Base-by-base conservation (phyloP, 768 basidiomycete genomes). In the Kwoniella bestiolae region DNA sequence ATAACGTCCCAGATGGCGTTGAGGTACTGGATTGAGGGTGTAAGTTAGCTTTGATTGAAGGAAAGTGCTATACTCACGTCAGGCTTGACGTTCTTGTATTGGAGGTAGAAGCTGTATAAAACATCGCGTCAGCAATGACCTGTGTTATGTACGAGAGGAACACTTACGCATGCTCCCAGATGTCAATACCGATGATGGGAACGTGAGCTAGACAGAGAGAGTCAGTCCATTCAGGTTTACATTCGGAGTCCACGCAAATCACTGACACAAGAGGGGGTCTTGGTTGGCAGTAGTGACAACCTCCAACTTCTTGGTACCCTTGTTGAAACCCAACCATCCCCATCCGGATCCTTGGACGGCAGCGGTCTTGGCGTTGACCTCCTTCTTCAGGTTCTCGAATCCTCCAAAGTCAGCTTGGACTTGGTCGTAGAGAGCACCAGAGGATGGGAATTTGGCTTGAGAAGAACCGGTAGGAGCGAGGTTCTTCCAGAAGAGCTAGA, bases 241-340 rank as follows among this genome's bases (percentile, higher is more conserved):
- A 21, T 18, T n/a, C 14, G 11, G 18, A 11, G 6, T 1, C 1
- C 18, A 28, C 18, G 46, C 8, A 2, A 5, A 55, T 28, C 34
- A 74, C 81, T 62, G 49, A 82, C 81, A 80, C 70, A 92, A 82
- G 55, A 94, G 86, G 56, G 96, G 96, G 80, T 99, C 96, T 83
- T 99, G 96, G 84, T 99, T 98, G 6, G 92, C 83, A 12, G 96
- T 99, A 23, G 95, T 93, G 57, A 90, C 88, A 57, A 96, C 86
- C 81, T 95, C 94, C 53, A 99, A 87, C 82, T 86, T 89, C 81
- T 88, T 86, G 41, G 84, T 86, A 26, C 77, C 70, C 14, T 85
- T 63, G 79, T 89, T 89, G 78, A 86, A 91, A 31, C 91, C 92
- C 78, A 96, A 85, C 94, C 94, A 97, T 67, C 92, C 94, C 94